Conservation (phyloP, 108 stramenopile species). For the Cylindrotheca closterium region DNA sequence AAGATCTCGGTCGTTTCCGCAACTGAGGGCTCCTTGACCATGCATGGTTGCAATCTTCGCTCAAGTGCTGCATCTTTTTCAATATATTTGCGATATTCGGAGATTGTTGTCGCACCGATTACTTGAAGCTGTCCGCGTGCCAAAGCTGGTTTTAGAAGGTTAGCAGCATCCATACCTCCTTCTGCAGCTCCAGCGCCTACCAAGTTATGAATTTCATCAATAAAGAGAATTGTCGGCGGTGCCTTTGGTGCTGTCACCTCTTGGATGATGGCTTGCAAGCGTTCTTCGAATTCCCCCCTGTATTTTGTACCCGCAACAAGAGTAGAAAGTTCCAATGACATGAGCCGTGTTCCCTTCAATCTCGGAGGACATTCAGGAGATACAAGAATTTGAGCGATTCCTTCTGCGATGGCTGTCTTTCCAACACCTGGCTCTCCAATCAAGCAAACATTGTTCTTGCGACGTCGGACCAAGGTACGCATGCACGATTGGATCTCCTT, state of each 20-base stretch:
- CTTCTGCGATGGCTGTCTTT: constrained; percentile 88
- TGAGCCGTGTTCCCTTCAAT: constrained; percentile 66
- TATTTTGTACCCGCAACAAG: constrained; percentile 90
- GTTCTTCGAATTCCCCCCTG: constrained; percentile 88
- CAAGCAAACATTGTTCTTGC: constrained; percentile 85
- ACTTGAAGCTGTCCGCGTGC: constrained; percentile 80
- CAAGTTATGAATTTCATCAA: constrained; percentile 75
- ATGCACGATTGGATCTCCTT: constrained; percentile 66
- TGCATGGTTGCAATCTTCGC: constrained; percentile 84
- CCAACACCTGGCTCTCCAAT: constrained; percentile 81
- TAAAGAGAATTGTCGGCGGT: constrained; percentile 87
- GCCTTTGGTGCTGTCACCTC: constrained; percentile 78
- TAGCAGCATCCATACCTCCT: constrained; percentile 91
- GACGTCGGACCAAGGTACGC: constrained; percentile 70
- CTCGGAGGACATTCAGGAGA: constrained; percentile 66
- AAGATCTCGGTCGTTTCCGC: constrained; percentile 78
- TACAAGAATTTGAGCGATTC: constrained; percentile 78
- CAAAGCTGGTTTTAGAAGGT: constrained; percentile 90
- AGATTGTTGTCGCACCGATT: constrained; percentile 90
- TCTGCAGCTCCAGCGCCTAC: constrained; percentile 85
- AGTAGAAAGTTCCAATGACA: constrained; percentile 75
- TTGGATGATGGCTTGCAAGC: constrained; percentile 75
- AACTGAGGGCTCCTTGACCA: constrained; percentile 81
- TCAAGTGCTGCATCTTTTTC: constrained; percentile 92
- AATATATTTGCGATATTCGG: constrained; percentile 90